Evolutionary conservation across 768 basidiomycete species (phyloP).

Genomic region (Tephrocybe sp.): DNA sequence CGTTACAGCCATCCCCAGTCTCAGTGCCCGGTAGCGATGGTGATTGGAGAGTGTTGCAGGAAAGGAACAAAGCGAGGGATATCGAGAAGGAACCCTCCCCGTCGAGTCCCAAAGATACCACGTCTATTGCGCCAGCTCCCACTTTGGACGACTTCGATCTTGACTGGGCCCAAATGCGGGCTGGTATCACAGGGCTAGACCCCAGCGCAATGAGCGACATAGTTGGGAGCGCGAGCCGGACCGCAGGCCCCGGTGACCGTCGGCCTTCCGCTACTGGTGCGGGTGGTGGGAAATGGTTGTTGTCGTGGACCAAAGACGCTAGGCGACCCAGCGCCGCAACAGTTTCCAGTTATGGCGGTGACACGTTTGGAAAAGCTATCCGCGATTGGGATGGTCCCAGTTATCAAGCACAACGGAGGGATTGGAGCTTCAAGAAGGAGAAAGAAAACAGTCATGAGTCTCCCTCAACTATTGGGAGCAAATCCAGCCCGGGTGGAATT

Average conservation of each 20-base stretch:
- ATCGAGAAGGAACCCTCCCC: background rate
- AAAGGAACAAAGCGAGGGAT: slow-evolving; percentile 28
- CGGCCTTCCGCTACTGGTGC: slow-evolving; percentile 14
- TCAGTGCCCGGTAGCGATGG: slow-evolving; percentile 53
- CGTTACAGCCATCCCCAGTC: slow-evolving; percentile 27
- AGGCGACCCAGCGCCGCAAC: slow-evolving; percentile 45
- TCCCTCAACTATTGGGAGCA: background rate
- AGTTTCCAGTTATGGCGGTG: slow-evolving; percentile 37
- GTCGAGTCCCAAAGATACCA: background rate
- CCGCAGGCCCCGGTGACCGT: slow-evolving; percentile 11
- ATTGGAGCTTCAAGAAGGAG: slow-evolving; percentile 65
- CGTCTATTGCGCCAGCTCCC: slow-evolving; percentile 3
- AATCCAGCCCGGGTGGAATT: slow-evolving; percentile 26
- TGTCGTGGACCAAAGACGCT: slow-evolving; percentile 21
- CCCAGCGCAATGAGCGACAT: slow-evolving; percentile 26
- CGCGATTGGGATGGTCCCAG: slow-evolving; percentile 42
- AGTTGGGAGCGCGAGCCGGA: slow-evolving; percentile 16
- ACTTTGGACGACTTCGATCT: slow-evolving; percentile 44
- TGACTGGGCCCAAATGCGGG: slow-evolving; percentile 34
- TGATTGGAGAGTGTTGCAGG: slow-evolving; percentile 57
- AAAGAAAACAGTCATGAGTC: slow-evolving; percentile 34
- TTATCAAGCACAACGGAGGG: slow-evolving; percentile 42
- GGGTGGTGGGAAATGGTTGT: slow-evolving; percentile 18
- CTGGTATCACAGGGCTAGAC: slow-evolving; percentile 31
- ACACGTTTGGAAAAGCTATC: slow-evolving; percentile 42